Evolutionary conservation across 2,329 filamentous ascomycete species (phyloP).

Genomic region (Arthrobotrys musiformis): DNA sequence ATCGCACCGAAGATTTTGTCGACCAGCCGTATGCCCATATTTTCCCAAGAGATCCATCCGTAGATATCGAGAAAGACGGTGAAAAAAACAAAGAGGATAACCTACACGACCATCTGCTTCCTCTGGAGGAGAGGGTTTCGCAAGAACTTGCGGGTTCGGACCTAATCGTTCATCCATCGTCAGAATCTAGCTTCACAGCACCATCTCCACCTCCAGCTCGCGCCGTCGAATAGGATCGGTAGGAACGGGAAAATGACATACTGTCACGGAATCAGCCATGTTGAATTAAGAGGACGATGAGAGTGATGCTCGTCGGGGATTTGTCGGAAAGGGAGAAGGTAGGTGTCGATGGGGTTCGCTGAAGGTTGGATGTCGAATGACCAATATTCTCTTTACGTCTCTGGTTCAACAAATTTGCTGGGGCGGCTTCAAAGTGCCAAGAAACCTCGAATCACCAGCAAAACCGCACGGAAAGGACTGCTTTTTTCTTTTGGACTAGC

Average conservation of each 20-base stretch:
- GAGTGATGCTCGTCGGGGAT: constrained; percentile 34
- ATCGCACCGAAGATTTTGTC: constrained; percentile 35
- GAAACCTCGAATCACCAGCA: constrained; percentile 39
- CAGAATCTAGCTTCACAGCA: constrained; percentile 50
- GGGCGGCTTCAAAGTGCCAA: constrained; percentile 49
- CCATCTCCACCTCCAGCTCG: background rate
- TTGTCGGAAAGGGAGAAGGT: constrained; percentile 31
- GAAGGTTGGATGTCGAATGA: constrained; percentile 47
- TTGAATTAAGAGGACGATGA: constrained; percentile 48
- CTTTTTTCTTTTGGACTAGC: constrained; percentile 36
- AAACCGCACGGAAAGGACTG: constrained; percentile 52
- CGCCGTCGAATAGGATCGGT: constrained; percentile 3
- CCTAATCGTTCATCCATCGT: constrained; percentile 29
- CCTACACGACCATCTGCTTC: constrained; percentile 99
- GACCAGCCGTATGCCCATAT: constrained; percentile 40
- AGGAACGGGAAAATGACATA: constrained; percentile 32
- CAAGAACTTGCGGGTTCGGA: constrained; percentile 98
- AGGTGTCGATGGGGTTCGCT: constrained; percentile 42
- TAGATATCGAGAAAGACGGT: constrained; percentile 35
- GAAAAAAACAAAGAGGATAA: constrained; percentile 61
- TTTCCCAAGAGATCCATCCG: constrained; percentile 17
- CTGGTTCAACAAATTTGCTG: constrained; percentile 54
- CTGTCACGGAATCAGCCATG: constrained; percentile 54
- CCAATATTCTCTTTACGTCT: constrained; percentile 32
- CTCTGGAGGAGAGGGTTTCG: constrained; percentile 98